Evolutionary conservation across 2,329 filamentous ascomycete species (phyloP).

Genomic region (Scortechinia acanthostroma): DNA sequence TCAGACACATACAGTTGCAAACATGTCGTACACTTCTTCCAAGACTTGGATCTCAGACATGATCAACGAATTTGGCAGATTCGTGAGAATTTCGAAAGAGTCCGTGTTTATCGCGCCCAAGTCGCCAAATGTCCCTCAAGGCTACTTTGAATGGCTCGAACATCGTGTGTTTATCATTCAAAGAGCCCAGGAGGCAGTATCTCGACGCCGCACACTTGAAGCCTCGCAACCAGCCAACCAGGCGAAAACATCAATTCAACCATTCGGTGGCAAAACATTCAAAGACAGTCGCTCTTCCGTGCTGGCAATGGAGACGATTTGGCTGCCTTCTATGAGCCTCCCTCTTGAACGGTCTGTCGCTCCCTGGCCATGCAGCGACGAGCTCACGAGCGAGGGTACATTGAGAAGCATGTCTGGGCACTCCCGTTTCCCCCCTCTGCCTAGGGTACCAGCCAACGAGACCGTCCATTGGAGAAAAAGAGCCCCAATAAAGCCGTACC

Average conservation of each 20-base stretch:
- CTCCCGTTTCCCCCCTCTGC: background rate
- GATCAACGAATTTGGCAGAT: background rate
- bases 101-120: background rate
- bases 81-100: background rate
- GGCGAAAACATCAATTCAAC: too few species aligned
- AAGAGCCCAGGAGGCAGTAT: background rate
- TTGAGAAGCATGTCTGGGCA: background rate
- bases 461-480: background rate
- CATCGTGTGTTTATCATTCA: background rate
- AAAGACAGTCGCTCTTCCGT: background rate
- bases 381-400: background rate
- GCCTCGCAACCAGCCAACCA: background rate
- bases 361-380: background rate
- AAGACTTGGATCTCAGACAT: background rate
- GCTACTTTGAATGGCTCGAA: background rate
- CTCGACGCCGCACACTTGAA: background rate
- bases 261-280: background rate
- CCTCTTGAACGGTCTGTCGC: background rate
- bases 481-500: background rate
- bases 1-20: too few species aligned
- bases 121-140: background rate
- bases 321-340: background rate
- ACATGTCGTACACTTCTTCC: background rate
- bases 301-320: background rate
- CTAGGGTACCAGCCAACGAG: background rate